A percentile compares a stretch with the other conserved stretches of the same genome.
Evolutionary conservation across 2,329 filamentous ascomycete genomes (phyloP).

Genomic region (Xylariaceae sp.): DNA sequence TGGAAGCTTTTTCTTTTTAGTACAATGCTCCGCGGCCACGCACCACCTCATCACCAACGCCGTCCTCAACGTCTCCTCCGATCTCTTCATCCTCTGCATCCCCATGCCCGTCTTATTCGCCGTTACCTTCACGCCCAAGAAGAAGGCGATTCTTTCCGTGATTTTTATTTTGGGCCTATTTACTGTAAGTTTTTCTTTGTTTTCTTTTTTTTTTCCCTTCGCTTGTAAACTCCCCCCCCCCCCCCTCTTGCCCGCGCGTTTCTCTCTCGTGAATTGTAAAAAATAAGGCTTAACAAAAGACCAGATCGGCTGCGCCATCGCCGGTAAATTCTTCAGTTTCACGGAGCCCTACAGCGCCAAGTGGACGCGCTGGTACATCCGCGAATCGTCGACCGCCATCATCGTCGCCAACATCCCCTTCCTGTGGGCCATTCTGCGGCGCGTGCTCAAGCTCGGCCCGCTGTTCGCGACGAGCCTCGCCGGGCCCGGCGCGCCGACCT

Average conservation of each 20-base stretch:
- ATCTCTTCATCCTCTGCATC: slow-evolving; percentile 53
- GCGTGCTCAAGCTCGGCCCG: slow-evolving; percentile 33
- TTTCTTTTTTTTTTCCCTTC: no score
- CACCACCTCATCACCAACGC: slow-evolving; percentile 55
- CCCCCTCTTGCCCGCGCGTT: background rate
- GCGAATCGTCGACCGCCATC: slow-evolving; percentile 42
- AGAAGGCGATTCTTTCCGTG: slow-evolving; percentile 47
- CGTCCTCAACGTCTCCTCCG: slow-evolving; percentile 54
- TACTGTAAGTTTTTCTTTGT: slow-evolving; percentile 34
- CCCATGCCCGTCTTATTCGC: slow-evolving; percentile 49
- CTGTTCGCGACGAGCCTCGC: slow-evolving; percentile 30
- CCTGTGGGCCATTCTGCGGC: slow-evolving; percentile 39
- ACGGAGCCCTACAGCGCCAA: slow-evolving; percentile 34
- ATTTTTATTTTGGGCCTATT: slow-evolving; percentile 44
- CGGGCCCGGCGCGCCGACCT: slow-evolving; percentile 16
- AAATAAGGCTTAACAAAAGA: no score
- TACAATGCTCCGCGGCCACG: slow-evolving; percentile 51
- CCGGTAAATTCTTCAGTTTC: slow-evolving; percentile 44
- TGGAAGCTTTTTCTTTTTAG: slow-evolving; percentile 24
- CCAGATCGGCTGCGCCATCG: slow-evolving; percentile 44
- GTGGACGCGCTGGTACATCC: slow-evolving; percentile 43
- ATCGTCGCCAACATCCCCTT: slow-evolving; percentile 41
- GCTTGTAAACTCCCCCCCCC: no score
- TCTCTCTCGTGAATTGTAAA: no score
- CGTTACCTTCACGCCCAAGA: slow-evolving; percentile 43